These are phyloP conservation scores for Pythium vanterpoolii DNA, from an alignment of 352 stramenopile genomes.

Conservation along the genomic window DNA sequence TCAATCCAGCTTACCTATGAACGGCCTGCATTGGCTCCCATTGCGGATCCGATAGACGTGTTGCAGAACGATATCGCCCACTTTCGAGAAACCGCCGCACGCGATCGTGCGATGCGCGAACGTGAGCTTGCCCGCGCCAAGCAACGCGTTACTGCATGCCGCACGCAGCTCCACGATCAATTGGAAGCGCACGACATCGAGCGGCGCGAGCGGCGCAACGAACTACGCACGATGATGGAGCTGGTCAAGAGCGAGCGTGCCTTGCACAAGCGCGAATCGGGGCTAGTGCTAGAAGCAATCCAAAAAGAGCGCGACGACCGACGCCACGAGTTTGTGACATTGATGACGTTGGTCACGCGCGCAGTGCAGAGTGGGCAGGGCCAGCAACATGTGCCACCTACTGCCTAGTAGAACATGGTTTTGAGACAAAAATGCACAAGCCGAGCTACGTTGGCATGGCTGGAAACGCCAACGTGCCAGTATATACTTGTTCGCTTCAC, in stretches of 20 bases:
- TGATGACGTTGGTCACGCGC: constrained; percentile 13
- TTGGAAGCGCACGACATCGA: neutral
- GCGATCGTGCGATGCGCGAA: neutral
- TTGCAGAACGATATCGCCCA: neutral
- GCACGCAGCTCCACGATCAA: neutral
- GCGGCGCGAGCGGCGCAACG: constrained; percentile 2
- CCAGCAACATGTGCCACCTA: neutral
- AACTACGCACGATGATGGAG: constrained; percentile 2
- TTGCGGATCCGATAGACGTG: neutral
- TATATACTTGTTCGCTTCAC: too few species aligned
- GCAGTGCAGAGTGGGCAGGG: neutral
- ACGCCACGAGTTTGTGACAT: constrained; percentile 10
- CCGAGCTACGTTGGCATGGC: too few species aligned
- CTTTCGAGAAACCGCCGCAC: neutral
- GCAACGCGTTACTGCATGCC: neutral
- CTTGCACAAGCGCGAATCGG: constrained; percentile 5
- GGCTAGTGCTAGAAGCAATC: neutral
- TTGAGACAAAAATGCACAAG: neutral
- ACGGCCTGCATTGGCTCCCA: neutral
- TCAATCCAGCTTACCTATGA: neutral
- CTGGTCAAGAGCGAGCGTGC: constrained; percentile 5
- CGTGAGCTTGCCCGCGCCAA: neutral
- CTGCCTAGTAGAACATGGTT: neutral
- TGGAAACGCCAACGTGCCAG: too few species aligned
- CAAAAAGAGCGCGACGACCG: constrained; percentile 13